Evolutionary conservation across 768 basidiomycete species (phyloP), one percentile per base, ranked within the genome.

Genomic region (Tricholomella constricta): DNA sequence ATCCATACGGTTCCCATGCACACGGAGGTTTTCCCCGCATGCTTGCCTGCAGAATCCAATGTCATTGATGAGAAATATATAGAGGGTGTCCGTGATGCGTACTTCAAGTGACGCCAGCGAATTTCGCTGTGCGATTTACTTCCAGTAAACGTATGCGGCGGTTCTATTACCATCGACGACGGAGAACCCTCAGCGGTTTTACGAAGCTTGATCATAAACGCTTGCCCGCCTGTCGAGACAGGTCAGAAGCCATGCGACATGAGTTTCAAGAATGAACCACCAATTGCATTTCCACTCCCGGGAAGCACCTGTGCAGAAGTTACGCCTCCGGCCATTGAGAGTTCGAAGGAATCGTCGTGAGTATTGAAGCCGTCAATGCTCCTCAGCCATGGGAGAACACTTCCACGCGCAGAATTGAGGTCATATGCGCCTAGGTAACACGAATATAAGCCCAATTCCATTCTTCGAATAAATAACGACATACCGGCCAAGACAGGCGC

Each of bases 21-120:
- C 58, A 8, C 67, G 67, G 6, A 79, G 58, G 52, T 75, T 73
- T 67, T 81, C 81, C 19, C 83, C 88, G 55, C 85, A 87, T 19
- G 85, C 82, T 65, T 86, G 84, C 57, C 81, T 85, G 38, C 17
- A 56, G 35, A 19, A 12, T 46, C 51, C 44, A 31, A 61, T 48
- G 45, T 46, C 27, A 50, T 37, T 53, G 12, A 52, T 23, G 35
- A n/a, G 23, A 6, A 15, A 27, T 25, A 25, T 11, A 46, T n/a
- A 15, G 8, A 45, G 31, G 43, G 15, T 37, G 20, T 14, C 56
- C 36, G 23, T 27, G 40, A 32, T 19, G 62, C 76, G 60, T 63
- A 88, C 86, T 91, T 91, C 79, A 95, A 81, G 63, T 94, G 84
- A 45, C 93, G 73, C 90, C 90, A 93, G 36, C 82, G 80, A 20